Conservation (phyloP, 2,329 filamentous ascomycete genomes). For the Trichophaea hybrida region DNA sequence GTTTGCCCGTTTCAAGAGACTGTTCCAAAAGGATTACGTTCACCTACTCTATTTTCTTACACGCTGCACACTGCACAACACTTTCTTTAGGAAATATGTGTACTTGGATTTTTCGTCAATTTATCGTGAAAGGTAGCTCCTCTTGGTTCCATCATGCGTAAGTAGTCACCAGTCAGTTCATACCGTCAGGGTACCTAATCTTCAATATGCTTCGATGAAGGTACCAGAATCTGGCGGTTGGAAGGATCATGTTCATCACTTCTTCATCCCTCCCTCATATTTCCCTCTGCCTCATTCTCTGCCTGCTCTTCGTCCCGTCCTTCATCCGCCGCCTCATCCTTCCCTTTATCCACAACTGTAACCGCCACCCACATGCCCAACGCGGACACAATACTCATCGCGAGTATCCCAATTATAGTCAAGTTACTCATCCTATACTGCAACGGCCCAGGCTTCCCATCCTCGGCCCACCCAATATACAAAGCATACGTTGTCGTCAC, state of each 20-base stretch:
- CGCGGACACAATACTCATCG: constrained; percentile 59
- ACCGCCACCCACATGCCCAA: constrained; percentile 54
- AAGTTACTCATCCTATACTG: constrained; percentile 74
- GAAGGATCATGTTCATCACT: neutral
- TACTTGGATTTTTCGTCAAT: too few relatives aligned
- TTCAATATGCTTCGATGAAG: too few relatives aligned
- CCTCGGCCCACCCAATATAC: constrained; percentile 72
- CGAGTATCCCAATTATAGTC: constrained; percentile 75
- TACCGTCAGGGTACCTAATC: too few relatives aligned
- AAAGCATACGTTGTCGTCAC: constrained; percentile 80
- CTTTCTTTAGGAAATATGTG: too few relatives aligned
- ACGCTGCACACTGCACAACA: too few relatives aligned
- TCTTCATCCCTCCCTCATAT: constrained; percentile 29
- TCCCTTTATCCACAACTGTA: constrained; percentile 31
- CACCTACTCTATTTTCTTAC: too few relatives aligned
- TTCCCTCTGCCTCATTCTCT: constrained; percentile 28
- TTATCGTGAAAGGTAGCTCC: too few relatives aligned
- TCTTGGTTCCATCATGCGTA: too few relatives aligned
- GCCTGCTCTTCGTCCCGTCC: neutral
- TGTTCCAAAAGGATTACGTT: too few relatives aligned
- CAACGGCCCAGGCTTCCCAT: constrained; percentile 50
- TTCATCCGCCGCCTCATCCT: constrained; percentile 30
- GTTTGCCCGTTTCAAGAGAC: too few relatives aligned
- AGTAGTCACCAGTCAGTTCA: too few relatives aligned
- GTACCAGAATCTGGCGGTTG: too few relatives aligned